Evolutionary conservation across 805 yeast species (phyloP).

Genomic region (Lipomyces spencermartinsiae): DNA sequence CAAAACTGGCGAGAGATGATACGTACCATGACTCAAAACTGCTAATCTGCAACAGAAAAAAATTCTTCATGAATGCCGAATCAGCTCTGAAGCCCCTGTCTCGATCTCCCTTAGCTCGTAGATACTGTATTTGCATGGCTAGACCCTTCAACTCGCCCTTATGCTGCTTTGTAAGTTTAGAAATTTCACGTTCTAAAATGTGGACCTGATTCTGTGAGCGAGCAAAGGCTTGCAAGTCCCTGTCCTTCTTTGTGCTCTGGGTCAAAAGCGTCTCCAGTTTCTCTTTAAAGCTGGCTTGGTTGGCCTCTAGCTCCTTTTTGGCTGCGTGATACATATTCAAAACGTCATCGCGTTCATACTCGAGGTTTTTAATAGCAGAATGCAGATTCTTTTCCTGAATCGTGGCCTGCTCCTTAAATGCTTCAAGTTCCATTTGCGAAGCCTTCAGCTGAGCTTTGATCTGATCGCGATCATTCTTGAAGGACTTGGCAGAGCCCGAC

Average conservation of each 20-base stretch:
- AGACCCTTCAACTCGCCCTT: conserved; percentile 33
- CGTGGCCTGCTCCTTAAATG: not conserved
- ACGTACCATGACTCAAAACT: conserved; percentile 42
- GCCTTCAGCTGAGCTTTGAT: conserved; percentile 15
- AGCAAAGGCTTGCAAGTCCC: not conserved
- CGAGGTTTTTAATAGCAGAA: not conserved
- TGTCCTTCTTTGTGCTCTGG: conserved; percentile 5
- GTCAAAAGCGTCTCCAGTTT: conserved; percentile 1
- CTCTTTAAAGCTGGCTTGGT: not conserved
- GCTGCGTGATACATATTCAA: not conserved
- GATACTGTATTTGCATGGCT: conserved; percentile 37
- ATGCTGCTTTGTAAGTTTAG: conserved; percentile 16
- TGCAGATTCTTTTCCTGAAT: conserved; percentile 3
- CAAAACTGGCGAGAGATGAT: not conserved
- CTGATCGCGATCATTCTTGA: conserved; percentile 2
- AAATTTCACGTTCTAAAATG: not conserved
- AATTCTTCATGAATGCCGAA: conserved; percentile 45
- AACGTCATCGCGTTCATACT: conserved; percentile 15
- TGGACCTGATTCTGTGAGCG: not conserved
- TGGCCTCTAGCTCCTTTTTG: not conserved
- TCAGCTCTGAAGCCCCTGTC: conserved; percentile 42
- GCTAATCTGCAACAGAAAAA: conserved; percentile 43
- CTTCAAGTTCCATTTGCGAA: conserved; percentile 15
- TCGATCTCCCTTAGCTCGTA: conserved; percentile 35
- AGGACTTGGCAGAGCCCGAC: not conserved